These are phyloP conservation scores for Tagetes patula DNA, from an alignment of 129 eudicot species.

Conservation along the genomic window DNA sequence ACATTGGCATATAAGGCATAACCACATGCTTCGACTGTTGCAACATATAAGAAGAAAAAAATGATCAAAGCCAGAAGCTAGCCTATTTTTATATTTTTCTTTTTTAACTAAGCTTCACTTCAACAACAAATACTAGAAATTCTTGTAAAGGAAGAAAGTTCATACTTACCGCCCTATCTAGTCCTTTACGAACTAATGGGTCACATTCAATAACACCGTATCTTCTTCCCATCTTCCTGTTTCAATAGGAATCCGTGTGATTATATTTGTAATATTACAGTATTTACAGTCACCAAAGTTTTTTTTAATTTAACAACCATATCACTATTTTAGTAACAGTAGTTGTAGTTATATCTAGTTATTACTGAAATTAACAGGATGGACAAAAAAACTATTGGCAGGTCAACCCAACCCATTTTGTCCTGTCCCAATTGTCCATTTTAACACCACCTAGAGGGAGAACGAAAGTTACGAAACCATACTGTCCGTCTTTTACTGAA, in stretches of 20 bases:
- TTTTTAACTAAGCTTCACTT: slow-evolving; percentile 1
- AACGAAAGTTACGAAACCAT: slow-evolving; percentile 4
- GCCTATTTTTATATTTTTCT: neutral
- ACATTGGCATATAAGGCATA: slow-evolving; percentile 96
- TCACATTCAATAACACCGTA: slow-evolving; percentile 91
- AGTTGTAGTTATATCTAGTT: neutral
- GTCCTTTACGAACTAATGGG: slow-evolving; percentile 71
- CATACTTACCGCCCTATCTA: slow-evolving; percentile 70
- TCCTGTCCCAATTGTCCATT: neutral
- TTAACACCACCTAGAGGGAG: slow-evolving; percentile 13
- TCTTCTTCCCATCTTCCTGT: slow-evolving; percentile 64
- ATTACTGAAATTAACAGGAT: neutral
- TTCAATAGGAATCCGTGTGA: slow-evolving; percentile 13
- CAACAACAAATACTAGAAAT: neutral
- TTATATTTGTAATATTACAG: neutral
- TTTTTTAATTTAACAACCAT: no score
- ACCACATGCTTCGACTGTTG: slow-evolving; percentile 90
- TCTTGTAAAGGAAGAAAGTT: slow-evolving; percentile 8
- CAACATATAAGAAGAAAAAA: slow-evolving; percentile 1
- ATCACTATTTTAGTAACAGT: neutral
- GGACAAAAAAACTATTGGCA: neutral
- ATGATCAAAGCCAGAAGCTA: neutral
- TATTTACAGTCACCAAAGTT: neutral
- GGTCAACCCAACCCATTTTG: neutral
- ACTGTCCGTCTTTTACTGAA: slow-evolving; percentile 53